Conservation (phyloP, 202 grass and related monocot genomes). For the Saccharum hybrid region DNA sequence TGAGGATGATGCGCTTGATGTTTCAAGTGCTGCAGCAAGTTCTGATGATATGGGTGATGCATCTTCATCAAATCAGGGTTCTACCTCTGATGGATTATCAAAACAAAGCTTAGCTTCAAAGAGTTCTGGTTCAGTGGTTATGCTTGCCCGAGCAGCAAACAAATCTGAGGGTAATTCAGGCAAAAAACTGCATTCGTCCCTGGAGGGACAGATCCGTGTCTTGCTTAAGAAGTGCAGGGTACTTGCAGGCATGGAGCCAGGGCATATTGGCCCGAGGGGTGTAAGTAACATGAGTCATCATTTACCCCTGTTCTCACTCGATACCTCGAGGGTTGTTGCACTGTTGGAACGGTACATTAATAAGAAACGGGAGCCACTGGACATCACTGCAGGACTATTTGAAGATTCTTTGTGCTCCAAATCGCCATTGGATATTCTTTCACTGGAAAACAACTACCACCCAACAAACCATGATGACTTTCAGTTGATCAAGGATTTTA, state of each 20-base stretch:
- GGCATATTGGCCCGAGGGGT: constrained; percentile 71
- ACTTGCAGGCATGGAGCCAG: constrained; percentile 52
- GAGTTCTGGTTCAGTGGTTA: constrained; percentile 64
- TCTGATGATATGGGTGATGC: constrained; percentile 58
- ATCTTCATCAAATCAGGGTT: constrained; percentile 51
- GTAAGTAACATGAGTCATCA: constrained; percentile 54
- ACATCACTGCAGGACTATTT: constrained; percentile 62
- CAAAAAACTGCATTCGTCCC: constrained; percentile 75
- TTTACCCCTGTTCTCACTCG: constrained; percentile 79
- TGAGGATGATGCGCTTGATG: constrained; percentile 64
- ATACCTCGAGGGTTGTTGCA: constrained; percentile 70
- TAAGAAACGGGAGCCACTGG: constrained; percentile 67
- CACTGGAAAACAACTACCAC: constrained; percentile 64
- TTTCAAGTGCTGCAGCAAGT: constrained; percentile 49
- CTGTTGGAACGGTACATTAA: constrained; percentile 60
- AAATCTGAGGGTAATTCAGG: constrained; percentile 64
- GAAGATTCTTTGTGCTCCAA: constrained; percentile 68
- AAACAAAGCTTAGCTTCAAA: constrained; percentile 55
- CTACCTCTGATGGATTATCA: constrained; percentile 49
- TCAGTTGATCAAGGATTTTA: constrained; percentile 89
- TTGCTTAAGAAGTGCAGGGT: constrained; percentile 81
- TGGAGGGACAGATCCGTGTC: constrained; percentile 79
- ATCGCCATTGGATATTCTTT: constrained; percentile 60
- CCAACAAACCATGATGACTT: constrained; percentile 68
- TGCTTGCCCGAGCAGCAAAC: constrained; percentile 50